Base-by-base conservation (phyloP, 2,329 filamentous ascomycete species). In the Calonectria crousiana region DNA sequence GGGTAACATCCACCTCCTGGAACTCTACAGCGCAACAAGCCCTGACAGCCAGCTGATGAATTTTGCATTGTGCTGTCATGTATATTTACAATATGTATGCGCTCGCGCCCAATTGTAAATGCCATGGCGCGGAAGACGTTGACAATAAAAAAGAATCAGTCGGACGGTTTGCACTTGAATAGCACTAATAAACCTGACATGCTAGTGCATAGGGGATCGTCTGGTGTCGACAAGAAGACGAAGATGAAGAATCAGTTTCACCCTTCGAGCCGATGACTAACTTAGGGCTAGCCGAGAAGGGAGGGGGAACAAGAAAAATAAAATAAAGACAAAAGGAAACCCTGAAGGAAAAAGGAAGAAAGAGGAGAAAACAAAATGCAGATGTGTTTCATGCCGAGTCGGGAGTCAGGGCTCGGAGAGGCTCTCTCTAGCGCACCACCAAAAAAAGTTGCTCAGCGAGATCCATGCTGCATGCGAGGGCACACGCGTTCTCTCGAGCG, bases 1-100 rank as follows among this genome's bases (percentile, higher is more conserved):
- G 51, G 60, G 68, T 71, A 53, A 66, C 68, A 60, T 28, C 53
- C 68, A 71, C 58, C 58, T 71, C 68, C 68, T 71, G 34, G 23
- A 65, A 52, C 58, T 71, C 62, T 56, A 51, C 60, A 38, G 56
- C 56, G 36, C 36, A 62, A 62, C 26, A 41, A 65, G 60, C 60
- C 60, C 60, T 65, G 38, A 34, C 41, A 32, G 60, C 56, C 34
- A 23, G 36, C 56, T 62, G 56, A 38, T 38, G 32, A 26, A 41
- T 26, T 62, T 62, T 47, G 20, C 34, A 11, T 62, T 30, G 34
- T 62, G 56, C 56, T 62, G 23, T 47, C 44, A 13, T 47, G 44
- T 47, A 34, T 32, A 34, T 56, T 34, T 34, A 4, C 13, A 9
- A n/a, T 34, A 56, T 56, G 52, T 34, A 56, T 32, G 30, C 18